Evolutionary conservation across 2,329 filamentous ascomycete genomes (phyloP).

Genomic region (Paraphaeosphaeria minitans): DNA sequence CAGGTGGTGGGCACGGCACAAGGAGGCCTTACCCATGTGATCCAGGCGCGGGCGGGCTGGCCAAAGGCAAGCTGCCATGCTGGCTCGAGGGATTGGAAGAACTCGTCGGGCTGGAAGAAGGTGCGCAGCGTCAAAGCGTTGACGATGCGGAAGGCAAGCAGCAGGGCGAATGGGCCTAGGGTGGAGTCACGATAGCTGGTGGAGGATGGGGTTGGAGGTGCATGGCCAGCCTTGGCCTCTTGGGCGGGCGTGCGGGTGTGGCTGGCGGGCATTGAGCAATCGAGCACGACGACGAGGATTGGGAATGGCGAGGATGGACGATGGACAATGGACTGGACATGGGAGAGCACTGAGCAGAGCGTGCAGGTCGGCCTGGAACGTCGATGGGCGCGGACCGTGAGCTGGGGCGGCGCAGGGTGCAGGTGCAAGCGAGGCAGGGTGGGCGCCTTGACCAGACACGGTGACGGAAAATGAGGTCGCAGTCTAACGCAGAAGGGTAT

Average conservation of each 20-base stretch:
- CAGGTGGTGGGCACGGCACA: background rate
- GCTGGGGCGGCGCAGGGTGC: conserved; percentile 19
- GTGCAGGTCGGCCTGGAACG: conserved; percentile 18
- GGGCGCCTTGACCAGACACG: conserved; percentile 21
- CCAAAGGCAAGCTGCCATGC: conserved; percentile 92
- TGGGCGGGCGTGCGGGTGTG: conserved; percentile 40
- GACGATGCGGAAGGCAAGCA: conserved; percentile 73
- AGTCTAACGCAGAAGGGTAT: conserved; percentile 37
- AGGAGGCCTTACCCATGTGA: conserved; percentile 79
- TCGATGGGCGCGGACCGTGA: conserved; percentile 4
- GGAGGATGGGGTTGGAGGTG: conserved; percentile 20
- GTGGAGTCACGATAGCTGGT: conserved; percentile 41
- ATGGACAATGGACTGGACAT: too few relatives aligned
- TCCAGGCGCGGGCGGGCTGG: conserved; percentile 76
- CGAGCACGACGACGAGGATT: conserved; percentile 26
- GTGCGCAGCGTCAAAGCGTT: conserved; percentile 81
- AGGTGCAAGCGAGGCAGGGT: conserved; percentile 28
- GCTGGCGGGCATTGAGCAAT: conserved; percentile 39
- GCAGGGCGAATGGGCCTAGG: conserved; percentile 34
- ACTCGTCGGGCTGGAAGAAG: conserved; percentile 98
- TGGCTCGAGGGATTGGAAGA: conserved; percentile 93
- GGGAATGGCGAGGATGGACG: conserved; percentile 29
- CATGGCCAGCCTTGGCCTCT: conserved; percentile 27
- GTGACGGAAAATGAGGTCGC: conserved; percentile 28
- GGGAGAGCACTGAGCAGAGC: too few relatives aligned